Percentiles rank a stretch among this genome's conserved stretches.
phyloP scores from a whole-genome alignment of 2,329 filamentous ascomycete species.

The Uncinocarpus reesii region DNA sequence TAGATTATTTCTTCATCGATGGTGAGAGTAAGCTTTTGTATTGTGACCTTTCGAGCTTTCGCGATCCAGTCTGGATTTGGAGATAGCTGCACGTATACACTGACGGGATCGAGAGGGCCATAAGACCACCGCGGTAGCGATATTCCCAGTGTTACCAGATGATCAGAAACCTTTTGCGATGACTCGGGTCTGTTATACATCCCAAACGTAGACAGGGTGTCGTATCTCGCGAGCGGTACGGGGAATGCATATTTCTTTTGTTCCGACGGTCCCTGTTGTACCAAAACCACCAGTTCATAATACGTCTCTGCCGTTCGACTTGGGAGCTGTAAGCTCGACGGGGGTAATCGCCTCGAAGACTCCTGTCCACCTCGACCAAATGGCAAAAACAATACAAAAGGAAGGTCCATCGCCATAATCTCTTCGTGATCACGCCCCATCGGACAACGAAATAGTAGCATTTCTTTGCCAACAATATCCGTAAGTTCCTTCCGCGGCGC shows the following conservation, averaged over 20 bases:
- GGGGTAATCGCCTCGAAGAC: constrained; percentile 77
- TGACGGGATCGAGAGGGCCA: constrained; percentile 86
- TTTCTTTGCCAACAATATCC: constrained; percentile 91
- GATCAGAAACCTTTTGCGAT: constrained; percentile 75
- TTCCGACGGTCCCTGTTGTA: constrained; percentile 77
- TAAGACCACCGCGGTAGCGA: constrained; percentile 94
- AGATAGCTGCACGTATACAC: constrained; percentile 86
- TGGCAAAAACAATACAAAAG: constrained; percentile 94
- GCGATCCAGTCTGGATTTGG: constrained; percentile 85
- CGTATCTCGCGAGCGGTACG: constrained; percentile 83
- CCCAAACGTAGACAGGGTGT: constrained; percentile 94
- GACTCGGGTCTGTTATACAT: constrained; percentile 98
- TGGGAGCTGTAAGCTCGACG: constrained; percentile 79
- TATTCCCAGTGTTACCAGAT: constrained; percentile 81
- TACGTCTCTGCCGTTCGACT: constrained; percentile 93
- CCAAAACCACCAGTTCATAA: constrained; percentile 91
- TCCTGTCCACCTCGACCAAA: constrained; percentile 87
- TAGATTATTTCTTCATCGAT: constrained; percentile 99
- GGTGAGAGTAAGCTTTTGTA: constrained; percentile 82
- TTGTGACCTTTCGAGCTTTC: constrained; percentile 84
- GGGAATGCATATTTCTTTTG: constrained; percentile 89
- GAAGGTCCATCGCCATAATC: constrained; percentile 90
- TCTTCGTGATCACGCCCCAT: constrained; percentile 76
- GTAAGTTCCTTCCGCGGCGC: constrained; percentile 82
- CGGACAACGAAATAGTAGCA: constrained; percentile 78